Base-by-base conservation (phyloP, 345 rosid genomes). In the Pistacia atlantica region DNA sequence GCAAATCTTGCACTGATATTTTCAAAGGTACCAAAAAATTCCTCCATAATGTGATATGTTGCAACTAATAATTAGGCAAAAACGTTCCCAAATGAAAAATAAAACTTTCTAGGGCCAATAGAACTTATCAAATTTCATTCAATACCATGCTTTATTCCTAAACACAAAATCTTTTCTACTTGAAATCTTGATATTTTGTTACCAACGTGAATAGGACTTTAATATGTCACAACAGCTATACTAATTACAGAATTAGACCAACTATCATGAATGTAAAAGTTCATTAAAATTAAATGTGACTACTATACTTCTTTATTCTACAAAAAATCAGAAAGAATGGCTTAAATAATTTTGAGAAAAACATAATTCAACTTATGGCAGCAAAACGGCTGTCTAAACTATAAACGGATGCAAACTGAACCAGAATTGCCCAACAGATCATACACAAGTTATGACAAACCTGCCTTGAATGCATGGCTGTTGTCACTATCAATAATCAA, bases 381-480 rank as follows among this genome's bases (percentile, higher is more conserved):
- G 75, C 13, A 37, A 69, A 63, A 31, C 25, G 38, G 52, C 48
- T 42, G 33, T 60, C 42, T 37, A 59, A 69, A 20, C 13, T 37
- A 33, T 25, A 51, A 9, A 69, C 18, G 31, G 48, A 1, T 28
- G 37, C 13, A 68, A 35, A 72, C 22, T 49, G 62, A 79, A 52
- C 49, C 20, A 33, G 73, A 51, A 38, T 68, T 49, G 54, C 83
- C 54, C n/a, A 59, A 51, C 69, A 83, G 73, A 25, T 14, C 71
- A 83, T 64, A 69, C 73, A 82, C 75, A 83, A 87, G 95, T 89
- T 92, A 86, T 87, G 92, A 97, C 97, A 96, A 94, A 97, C 98
- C 97, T 97, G 97, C 99, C 99, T 97, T 97, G 98, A 94, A 97
- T 92, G 97, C 97, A 87, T 90, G 95, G 93, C 99, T 97, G 87